phyloP scores from a whole-genome alignment of 2,329 filamentous ascomycete genomes.

The Diaporthe eres region DNA sequence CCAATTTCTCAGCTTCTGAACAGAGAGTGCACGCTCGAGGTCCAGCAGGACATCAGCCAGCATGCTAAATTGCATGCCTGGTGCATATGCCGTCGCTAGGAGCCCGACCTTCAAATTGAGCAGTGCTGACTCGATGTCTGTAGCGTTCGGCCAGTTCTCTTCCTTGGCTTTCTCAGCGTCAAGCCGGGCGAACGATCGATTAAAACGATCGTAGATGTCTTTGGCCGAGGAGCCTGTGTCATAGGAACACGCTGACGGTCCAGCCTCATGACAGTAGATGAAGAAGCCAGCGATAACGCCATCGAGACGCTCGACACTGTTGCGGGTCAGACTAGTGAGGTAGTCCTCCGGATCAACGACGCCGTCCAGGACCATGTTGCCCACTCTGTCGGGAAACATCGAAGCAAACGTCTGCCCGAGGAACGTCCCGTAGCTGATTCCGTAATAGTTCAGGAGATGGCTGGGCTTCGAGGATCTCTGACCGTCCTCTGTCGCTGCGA shows the following conservation, averaged over 20 bases:
- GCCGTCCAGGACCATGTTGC: slow-evolving; percentile 59
- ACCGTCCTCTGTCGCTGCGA: slow-evolving; percentile 32
- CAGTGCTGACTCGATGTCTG: slow-evolving; percentile 40
- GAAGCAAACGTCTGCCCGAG: slow-evolving; percentile 57
- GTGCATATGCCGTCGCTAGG: neutral
- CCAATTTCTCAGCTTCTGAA: neutral
- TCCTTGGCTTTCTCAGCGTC: slow-evolving; percentile 40
- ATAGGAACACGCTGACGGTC: slow-evolving; percentile 55
- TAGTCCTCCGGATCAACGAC: slow-evolving; percentile 59
- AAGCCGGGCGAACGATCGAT: slow-evolving; percentile 43
- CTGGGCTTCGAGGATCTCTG: slow-evolving; percentile 38
- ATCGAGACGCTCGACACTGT: slow-evolving; percentile 59
- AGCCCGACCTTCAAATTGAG: slow-evolving; percentile 34
- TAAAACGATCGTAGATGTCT: slow-evolving; percentile 52
- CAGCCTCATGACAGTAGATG: slow-evolving; percentile 57
- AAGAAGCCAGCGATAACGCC: slow-evolving; percentile 59
- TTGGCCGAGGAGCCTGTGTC: slow-evolving; percentile 50
- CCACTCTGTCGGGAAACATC: slow-evolving; percentile 55
- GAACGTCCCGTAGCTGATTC: slow-evolving; percentile 63
- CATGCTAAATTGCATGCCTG: neutral
- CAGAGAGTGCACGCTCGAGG: neutral
- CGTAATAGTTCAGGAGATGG: slow-evolving; percentile 56
- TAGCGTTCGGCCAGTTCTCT: slow-evolving; percentile 44
- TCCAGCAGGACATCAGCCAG: neutral
- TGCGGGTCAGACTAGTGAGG: slow-evolving; percentile 51